Evolutionary conservation across 495 filamentous ascomycete genomes (phyloP).

Genomic region (Aspergillus olivimuriae): DNA sequence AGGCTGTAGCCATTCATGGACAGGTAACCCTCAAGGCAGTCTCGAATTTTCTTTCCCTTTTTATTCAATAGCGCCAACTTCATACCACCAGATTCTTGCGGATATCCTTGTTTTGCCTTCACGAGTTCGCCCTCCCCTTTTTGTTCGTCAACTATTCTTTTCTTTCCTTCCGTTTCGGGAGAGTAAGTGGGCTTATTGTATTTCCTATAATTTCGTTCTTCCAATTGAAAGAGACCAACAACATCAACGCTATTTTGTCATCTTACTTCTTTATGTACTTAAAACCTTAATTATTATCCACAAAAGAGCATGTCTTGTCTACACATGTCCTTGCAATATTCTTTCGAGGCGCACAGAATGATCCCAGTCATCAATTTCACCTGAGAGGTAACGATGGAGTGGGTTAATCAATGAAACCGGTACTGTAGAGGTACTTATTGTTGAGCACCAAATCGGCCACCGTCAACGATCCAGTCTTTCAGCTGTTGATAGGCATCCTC

Average conservation of each 20-base stretch:
- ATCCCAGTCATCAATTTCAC: too few relatives aligned
- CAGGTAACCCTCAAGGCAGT: slow-evolving; percentile 8
- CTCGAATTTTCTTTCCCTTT: slow-evolving; percentile 13
- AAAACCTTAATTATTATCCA: slow-evolving; percentile 30
- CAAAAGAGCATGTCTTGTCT: slow-evolving; percentile 6
- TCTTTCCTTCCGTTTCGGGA: slow-evolving; percentile 9
- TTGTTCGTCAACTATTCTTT: slow-evolving; percentile 19
- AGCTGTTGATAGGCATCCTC: slow-evolving; percentile 78
- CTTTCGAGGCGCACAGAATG: too few relatives aligned
- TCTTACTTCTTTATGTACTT: slow-evolving; percentile 35
- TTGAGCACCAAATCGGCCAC: slow-evolving; percentile 32
- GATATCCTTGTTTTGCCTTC: slow-evolving; percentile 41
- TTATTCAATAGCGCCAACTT: slow-evolving; percentile 19
- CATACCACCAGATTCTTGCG: slow-evolving; percentile 37
- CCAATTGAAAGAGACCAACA: slow-evolving; percentile 25
- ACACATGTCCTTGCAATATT: too few relatives aligned
- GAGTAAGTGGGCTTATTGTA: slow-evolving; percentile 16
- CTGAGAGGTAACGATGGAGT: too few relatives aligned
- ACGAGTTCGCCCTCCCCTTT: slow-evolving; percentile 20
- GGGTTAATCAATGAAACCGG: neutral
- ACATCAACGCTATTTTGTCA: slow-evolving; percentile 19
- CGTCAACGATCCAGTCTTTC: slow-evolving; percentile 44
- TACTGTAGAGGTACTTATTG: slow-evolving; percentile 9
- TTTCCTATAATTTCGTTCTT: slow-evolving; percentile 26
- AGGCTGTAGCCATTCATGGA: slow-evolving; percentile 5